phyloP scores from a whole-genome alignment of 164 flowering plant genomes.

The Brasenia schreberi region DNA sequence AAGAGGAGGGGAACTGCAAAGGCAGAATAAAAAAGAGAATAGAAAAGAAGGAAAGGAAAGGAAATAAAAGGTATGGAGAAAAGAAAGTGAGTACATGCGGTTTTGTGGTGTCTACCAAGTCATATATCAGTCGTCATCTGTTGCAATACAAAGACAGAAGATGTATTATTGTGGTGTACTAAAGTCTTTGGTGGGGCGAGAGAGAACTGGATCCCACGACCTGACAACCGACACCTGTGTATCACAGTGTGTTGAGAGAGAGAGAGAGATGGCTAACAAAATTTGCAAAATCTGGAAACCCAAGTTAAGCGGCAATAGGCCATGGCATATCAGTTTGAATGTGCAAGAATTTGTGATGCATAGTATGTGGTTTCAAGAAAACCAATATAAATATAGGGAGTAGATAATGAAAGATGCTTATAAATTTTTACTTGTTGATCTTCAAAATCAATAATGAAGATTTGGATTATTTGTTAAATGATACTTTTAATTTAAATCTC shows the following conservation, averaged over 20 bases:
- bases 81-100: not conserved
- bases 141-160: not conserved
- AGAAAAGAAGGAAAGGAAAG: constrained; percentile 6
- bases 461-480: no score
- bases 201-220: not conserved
- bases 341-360: not conserved
- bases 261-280: no score
- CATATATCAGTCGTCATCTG: not conserved
- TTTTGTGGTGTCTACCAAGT: not conserved
- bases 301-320: not conserved
- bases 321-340: not conserved
- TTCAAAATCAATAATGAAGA: no score
- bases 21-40: constrained; percentile 1
- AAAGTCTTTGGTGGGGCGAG: not conserved
- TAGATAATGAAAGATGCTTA: no score
- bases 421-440: no score
- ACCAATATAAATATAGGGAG: no score
- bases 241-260: not conserved
- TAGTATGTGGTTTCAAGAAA: not conserved
- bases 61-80: not conserved
- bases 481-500: no score
- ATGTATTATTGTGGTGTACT: not conserved
- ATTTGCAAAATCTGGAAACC: not conserved
- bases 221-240: not conserved
- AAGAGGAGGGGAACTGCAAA: constrained; percentile 4